phyloP scores from a whole-genome alignment of 495 filamentous ascomycete genomes.

The Xylaria flabelliformis region DNA sequence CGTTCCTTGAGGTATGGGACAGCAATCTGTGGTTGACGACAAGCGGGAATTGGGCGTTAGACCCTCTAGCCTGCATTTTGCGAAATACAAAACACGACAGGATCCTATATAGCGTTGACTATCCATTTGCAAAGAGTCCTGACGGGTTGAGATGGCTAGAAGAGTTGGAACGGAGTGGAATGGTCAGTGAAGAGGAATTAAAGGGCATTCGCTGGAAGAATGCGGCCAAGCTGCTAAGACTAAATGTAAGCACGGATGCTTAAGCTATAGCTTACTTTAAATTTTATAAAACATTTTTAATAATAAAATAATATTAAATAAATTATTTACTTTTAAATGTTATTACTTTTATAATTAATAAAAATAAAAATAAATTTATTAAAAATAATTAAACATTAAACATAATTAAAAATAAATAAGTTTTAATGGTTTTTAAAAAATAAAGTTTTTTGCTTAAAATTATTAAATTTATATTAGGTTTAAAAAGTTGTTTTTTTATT shows the following conservation, averaged over 20 bases:
- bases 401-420: too few relatives aligned
- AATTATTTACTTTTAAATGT: too few relatives aligned
- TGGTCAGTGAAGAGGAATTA: slow-evolving; percentile 58
- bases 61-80: slow-evolving; percentile 58
- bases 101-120: slow-evolving; percentile 66
- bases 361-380: too few relatives aligned
- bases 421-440: too few relatives aligned
- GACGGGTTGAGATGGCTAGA: slow-evolving; percentile 52
- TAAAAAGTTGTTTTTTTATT: too few relatives aligned
- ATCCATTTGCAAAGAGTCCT: slow-evolving; percentile 61
- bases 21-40: slow-evolving; percentile 71
- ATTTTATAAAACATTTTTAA: too few relatives aligned
- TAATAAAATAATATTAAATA: too few relatives aligned
- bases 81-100: slow-evolving; percentile 56
- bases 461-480: too few relatives aligned
- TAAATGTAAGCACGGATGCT: slow-evolving; percentile 35
- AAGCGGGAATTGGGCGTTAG: slow-evolving; percentile 60
- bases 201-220: slow-evolving; percentile 62
- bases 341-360: too few relatives aligned
- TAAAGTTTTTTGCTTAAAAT: too few relatives aligned
- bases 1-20: slow-evolving; percentile 64
- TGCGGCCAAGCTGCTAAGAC: slow-evolving; percentile 58
- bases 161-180: slow-evolving; percentile 57
- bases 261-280: too few relatives aligned
- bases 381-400: too few relatives aligned